These are phyloP conservation scores for Tolypocladium paradoxum DNA, from an alignment of 2,329 filamentous ascomycete species.

Conservation along the genomic window DNA sequence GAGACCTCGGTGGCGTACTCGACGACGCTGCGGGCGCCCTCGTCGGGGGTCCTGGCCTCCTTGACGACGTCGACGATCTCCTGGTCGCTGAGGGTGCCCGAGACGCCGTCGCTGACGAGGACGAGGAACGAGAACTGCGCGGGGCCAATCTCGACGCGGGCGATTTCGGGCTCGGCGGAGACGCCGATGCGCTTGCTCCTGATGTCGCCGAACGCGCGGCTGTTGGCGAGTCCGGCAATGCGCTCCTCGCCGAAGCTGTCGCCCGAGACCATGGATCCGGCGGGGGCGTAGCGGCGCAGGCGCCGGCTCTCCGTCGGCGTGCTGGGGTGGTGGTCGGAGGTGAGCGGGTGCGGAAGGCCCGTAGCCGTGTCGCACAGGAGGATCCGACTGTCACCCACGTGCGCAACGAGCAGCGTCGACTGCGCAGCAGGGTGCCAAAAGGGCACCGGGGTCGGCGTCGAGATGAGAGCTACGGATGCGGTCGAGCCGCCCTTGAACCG, in stretches of 20 bases:
- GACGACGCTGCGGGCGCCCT: slow-evolving; percentile 69
- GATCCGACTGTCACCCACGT: slow-evolving; percentile 88
- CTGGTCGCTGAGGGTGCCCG: slow-evolving; percentile 76
- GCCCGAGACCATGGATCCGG: slow-evolving; percentile 66
- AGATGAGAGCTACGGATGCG: slow-evolving; percentile 79
- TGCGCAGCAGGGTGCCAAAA: slow-evolving; percentile 91
- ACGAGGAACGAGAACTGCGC: slow-evolving; percentile 86
- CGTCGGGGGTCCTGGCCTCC: slow-evolving; percentile 82
- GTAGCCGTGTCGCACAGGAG: slow-evolving; percentile 80
- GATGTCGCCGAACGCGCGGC: slow-evolving; percentile 88
- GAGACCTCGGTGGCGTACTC: slow-evolving; percentile 82
- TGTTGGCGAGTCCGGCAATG: slow-evolving; percentile 87
- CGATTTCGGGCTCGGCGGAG: slow-evolving; percentile 84
- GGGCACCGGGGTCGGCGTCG: slow-evolving; percentile 79
- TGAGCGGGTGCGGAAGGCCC: slow-evolving; percentile 69
- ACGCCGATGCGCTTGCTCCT: slow-evolving; percentile 85
- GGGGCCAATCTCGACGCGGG: slow-evolving; percentile 64
- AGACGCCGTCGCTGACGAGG: slow-evolving; percentile 80
- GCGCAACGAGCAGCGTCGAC: slow-evolving; percentile 73
- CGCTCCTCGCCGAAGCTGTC: slow-evolving; percentile 97
- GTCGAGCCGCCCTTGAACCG: slow-evolving; percentile 93
- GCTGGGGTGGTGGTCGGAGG: slow-evolving; percentile 87
- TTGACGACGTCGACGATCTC: slow-evolving; percentile 95
- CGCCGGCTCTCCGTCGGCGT: slow-evolving; percentile 73
- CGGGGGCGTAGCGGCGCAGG: slow-evolving; percentile 69